Conservation (phyloP, 2,329 filamentous ascomycete genomes). For the Fusarium sp. region DNA sequence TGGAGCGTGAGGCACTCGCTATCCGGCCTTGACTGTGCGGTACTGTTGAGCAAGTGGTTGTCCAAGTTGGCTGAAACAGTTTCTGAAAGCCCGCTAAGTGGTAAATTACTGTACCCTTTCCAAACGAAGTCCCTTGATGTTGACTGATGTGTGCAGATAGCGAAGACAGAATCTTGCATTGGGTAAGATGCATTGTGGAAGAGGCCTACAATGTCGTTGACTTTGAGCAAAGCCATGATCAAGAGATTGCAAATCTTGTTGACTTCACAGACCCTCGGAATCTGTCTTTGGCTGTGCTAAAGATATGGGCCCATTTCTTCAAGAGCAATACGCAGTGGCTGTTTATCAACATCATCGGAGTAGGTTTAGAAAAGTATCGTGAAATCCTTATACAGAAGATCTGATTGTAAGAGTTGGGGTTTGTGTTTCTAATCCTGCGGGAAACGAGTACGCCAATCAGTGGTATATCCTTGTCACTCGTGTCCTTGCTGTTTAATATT, state of each 20-base stretch:
- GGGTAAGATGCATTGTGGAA: constrained; percentile 59
- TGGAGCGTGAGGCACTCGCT: constrained; percentile 68
- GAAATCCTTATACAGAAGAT: constrained; percentile 33
- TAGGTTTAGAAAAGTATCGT: constrained; percentile 53
- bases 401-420: background rate
- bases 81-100: background rate
- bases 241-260: background rate
- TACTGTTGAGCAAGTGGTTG: constrained; percentile 62
- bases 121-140: accelerated
- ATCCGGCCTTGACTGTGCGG: constrained; percentile 64
- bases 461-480: background rate
- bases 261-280: constrained; percentile 1
- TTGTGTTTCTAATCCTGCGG: background rate
- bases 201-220: constrained; percentile 55
- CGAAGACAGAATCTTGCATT: constrained; percentile 59
- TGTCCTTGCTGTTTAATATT: background rate
- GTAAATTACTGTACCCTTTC: background rate
- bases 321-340: constrained; percentile 60
- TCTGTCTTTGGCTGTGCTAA: constrained; percentile 51
- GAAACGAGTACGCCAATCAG: background rate
- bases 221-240: constrained; percentile 45
- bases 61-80: background rate
- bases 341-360: constrained; percentile 59
- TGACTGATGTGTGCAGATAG: constrained; percentile 44
- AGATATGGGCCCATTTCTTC: constrained; percentile 60